Percentiles rank a stretch among this genome's conserved stretches.
phyloP scores from a whole-genome alignment of 2,329 filamentous ascomycete genomes.

The Ophiostoma tasmaniense region DNA sequence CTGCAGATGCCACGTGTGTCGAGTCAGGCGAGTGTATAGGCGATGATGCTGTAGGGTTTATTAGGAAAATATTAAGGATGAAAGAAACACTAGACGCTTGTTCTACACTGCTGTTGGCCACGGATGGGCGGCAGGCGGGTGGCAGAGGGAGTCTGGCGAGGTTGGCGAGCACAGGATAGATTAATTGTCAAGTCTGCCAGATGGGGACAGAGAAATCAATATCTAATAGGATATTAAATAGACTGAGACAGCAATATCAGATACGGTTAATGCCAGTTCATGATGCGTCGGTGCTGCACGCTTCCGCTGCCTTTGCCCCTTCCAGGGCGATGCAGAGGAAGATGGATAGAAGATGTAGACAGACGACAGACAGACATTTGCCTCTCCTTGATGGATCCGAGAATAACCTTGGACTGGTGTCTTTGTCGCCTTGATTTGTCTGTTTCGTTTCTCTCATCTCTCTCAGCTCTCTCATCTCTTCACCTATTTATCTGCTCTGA shows the following conservation, averaged over 20 bases:
- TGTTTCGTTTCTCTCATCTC: background rate
- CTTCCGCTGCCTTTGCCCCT: slow-evolving; percentile 14
- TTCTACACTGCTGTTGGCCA: slow-evolving; percentile 8
- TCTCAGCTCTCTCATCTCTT: background rate
- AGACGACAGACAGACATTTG: slow-evolving; percentile 14
- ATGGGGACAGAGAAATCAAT: background rate
- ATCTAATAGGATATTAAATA: background rate
- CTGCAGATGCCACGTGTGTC: slow-evolving; percentile 41
- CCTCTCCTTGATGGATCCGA: slow-evolving; percentile 17
- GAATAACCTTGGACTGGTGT: background rate
- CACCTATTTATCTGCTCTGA: background rate
- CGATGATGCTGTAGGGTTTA: background rate
- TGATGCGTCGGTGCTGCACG: slow-evolving; percentile 18
- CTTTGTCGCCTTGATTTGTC: background rate
- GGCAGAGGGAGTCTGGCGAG: background rate
- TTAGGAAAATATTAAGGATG: background rate
- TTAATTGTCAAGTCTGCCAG: background rate
- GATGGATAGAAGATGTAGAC: background rate
- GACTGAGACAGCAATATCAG: slow-evolving; percentile 7
- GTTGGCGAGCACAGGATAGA: slow-evolving; percentile 2
- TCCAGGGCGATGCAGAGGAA: background rate
- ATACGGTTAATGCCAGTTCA: slow-evolving; percentile 11
- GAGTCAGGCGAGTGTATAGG: slow-evolving; percentile 32
- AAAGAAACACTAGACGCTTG: background rate
- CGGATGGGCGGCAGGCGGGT: slow-evolving; percentile 11